Evolutionary conservation across 192 early-diverging fungal genomes (phyloP), one percentile per base, ranked within the genome.

Genomic region (Coemansia sp.): DNA sequence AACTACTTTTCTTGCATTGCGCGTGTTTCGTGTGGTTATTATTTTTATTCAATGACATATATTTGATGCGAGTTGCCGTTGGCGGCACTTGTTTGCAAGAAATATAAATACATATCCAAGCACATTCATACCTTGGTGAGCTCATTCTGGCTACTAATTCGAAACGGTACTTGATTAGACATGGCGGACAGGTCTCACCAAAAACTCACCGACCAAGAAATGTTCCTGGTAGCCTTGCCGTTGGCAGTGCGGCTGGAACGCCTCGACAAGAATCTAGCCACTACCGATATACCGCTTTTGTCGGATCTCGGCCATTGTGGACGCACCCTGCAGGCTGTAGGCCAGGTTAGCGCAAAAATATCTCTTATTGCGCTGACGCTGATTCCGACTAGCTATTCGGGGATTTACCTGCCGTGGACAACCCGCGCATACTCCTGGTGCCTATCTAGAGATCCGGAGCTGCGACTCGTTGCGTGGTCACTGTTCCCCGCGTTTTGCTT

Each of bases 401-500:
- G 26, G 0, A 44, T 51, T 9, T 41, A 56, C 39, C 41, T 45
- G 11, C 23, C 39, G 8, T 77, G 74, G 74, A 36, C 58, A 10
- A 6, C 32, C 17, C 46, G 67, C 0, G 38, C 46, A 5, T 65
- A 62, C 36, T 36, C 62, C 17, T 47, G 63, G 36, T 55, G 48
- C 21, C 40, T 70, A 27, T 58, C 67, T 23, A 58, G 54, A 31
- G 32, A 39, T 2, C 43, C 62, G 11, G 26, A 32, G 17, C 36
- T 70, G 41, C 58, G 74, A 1, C 47, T 59, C 23, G 27, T 34
- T 1, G 62, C 67, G 5, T 77, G 74, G 74, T 40, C 55, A 9
- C 19, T 77, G 30, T 62, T 77, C 28, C 74, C 74, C 0, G 28
- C 58, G 17, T 70, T 62, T 32, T 66, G 74, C 6, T n/a, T 36